A percentile compares a stretch with the other conserved stretches of the same genome.
phyloP scores from a whole-genome alignment of 805 yeast species.

The Yamadazyma scolyti region DNA sequence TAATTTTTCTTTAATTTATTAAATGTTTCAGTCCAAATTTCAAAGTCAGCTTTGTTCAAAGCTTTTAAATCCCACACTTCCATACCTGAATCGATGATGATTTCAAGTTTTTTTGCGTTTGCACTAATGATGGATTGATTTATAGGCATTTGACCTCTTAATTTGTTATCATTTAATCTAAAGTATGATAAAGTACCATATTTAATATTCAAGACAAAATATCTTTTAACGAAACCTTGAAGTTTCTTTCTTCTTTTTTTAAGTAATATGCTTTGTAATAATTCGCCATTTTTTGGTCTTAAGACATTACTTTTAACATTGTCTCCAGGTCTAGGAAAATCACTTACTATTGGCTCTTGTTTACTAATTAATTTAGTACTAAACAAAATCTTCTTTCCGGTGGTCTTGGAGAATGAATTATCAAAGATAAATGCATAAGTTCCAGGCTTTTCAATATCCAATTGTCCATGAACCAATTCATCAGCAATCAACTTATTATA shows the following conservation, averaged over 20 bases:
- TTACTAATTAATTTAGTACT: conserved; percentile 20
- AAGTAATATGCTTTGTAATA: conserved; percentile 71
- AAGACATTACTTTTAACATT: conserved; percentile 13
- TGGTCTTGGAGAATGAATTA: conserved; percentile 84
- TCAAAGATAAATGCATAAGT: conserved; percentile 87
- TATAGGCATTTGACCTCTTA: conserved; percentile 91
- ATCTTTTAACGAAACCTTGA: conserved; percentile 84
- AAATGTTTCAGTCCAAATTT: conserved; percentile 79
- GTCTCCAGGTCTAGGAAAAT: conserved; percentile 6
- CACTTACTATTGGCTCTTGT: not conserved
- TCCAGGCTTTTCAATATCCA: conserved; percentile 60
- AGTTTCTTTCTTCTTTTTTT: conserved; percentile 78
- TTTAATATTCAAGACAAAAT: conserved; percentile 76
- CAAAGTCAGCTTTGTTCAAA: conserved; percentile 58
- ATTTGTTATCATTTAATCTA: conserved; percentile 64
- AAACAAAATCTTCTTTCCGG: conserved; percentile 76
- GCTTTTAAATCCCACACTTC: conserved; percentile 91
- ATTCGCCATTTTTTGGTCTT: conserved; percentile 59
- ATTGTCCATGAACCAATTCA: conserved; percentile 58
- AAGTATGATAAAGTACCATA: conserved; percentile 83
- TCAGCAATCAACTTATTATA: conserved; percentile 51
- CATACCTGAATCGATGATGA: conserved; percentile 89
- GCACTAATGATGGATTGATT: conserved; percentile 80
- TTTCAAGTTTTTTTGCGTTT: conserved; percentile 58
- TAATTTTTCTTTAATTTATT: conserved; percentile 43